Conservation (phyloP, 1,284 basidiomycete species). For the Papiliotrema nemorosa region DNA sequence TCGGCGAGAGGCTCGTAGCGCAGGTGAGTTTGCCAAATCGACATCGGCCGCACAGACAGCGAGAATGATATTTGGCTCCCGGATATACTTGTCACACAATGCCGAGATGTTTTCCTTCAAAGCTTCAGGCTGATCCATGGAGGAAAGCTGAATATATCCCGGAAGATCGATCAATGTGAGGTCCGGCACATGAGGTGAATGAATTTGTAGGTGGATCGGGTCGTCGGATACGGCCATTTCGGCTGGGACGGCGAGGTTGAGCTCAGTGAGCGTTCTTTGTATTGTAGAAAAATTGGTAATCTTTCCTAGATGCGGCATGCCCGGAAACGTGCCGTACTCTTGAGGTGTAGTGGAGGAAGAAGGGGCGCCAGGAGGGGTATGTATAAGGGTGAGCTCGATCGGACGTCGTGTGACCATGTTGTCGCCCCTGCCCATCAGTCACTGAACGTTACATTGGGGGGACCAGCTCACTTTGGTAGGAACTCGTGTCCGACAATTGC, state of each 20-base stretch:
- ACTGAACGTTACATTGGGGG: background rate
- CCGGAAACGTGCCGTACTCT: conserved; percentile 94
- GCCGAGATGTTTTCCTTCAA: conserved; percentile 87
- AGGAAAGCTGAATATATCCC: conserved; percentile 93
- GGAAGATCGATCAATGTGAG: conserved; percentile 96
- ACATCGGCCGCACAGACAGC: conserved; percentile 98
- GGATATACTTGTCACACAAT: conserved; percentile 94
- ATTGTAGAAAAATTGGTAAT: conserved; percentile 86
- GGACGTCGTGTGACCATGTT: conserved; percentile 99
- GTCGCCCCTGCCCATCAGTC: conserved; percentile 66
- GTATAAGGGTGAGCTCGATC: conserved; percentile 94
- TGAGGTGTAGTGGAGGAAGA: conserved; percentile 56
- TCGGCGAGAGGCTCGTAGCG: conserved; percentile 83
- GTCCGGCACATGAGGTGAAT: conserved; percentile 93
- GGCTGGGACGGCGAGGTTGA: conserved; percentile 88
- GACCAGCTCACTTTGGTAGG: conserved; percentile 75
- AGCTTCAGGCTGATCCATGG: conserved; percentile 91
- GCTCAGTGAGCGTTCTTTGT: conserved; percentile 87
- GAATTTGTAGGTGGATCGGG: conserved; percentile 93
- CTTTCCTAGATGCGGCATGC: conserved; percentile 63
- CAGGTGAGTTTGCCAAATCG: conserved; percentile 96
- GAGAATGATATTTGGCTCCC: conserved; percentile 95
- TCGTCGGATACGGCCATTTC: conserved; percentile 88
- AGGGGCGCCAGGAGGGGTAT: conserved; percentile 63
- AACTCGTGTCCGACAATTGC: conserved; percentile 98